Evolutionary conservation across 1,284 basidiomycete genomes (phyloP).

Genomic region (Cryptococcus floricola): DNA sequence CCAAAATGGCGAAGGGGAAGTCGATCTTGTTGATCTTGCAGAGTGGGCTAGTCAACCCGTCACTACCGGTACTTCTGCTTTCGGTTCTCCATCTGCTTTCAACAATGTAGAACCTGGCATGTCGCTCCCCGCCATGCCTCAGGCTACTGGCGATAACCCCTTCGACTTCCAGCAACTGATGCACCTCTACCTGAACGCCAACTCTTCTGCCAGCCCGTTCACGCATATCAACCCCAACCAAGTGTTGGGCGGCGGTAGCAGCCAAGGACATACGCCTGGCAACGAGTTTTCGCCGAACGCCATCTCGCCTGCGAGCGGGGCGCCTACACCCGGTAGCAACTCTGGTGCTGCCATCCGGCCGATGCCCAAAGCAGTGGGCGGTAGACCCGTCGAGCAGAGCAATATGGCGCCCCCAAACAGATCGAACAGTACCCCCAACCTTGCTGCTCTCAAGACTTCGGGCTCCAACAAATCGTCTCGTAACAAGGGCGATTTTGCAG

Average conservation of each 20-base stretch:
- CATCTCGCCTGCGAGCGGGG: constrained; percentile 21
- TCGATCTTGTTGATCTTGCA: constrained; percentile 9
- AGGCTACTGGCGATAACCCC: constrained; percentile 27
- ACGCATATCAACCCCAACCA: constrained; percentile 86
- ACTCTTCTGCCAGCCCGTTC: constrained; percentile 53
- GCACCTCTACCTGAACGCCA: constrained; percentile 48
- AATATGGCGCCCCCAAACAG: constrained; percentile 26
- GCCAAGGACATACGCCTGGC: background rate
- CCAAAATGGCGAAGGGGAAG: constrained; percentile 4
- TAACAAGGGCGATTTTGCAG: background rate
- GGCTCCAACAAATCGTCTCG: background rate
- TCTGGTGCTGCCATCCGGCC: constrained; percentile 22
- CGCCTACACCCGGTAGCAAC: constrained; percentile 10
- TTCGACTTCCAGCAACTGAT: constrained; percentile 51
- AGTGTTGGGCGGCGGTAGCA: constrained; percentile 56
- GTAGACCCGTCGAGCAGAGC: constrained; percentile 22
- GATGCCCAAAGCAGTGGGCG: constrained; percentile 33
- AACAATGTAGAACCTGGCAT: constrained; percentile 11
- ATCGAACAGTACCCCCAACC: constrained; percentile 47
- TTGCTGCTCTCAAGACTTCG: constrained; percentile 30
- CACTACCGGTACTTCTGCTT: constrained; percentile 23
- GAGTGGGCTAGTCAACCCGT: constrained; percentile 25
- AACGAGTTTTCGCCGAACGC: constrained; percentile 18
- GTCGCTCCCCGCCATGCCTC: constrained; percentile 9
- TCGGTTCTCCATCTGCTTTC: constrained; percentile 26